phyloP scores from a whole-genome alignment of 495 filamentous ascomycete genomes.

The Lasiosphaeriaceae sp. region DNA sequence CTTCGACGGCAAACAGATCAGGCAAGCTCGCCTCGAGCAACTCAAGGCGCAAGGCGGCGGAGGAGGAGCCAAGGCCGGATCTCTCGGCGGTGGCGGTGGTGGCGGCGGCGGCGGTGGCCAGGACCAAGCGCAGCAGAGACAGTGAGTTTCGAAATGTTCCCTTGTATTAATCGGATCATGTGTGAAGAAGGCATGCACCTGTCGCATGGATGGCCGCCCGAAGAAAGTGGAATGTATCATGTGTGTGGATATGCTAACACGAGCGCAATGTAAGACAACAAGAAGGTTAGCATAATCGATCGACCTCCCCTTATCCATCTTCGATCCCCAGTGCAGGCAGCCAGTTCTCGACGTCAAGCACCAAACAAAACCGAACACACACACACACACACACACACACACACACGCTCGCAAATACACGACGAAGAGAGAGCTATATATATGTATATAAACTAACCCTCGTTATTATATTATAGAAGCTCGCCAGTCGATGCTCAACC shows the following conservation, averaged over 20 bases:
- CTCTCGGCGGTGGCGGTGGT: slow-evolving; percentile 28
- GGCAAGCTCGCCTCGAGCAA: slow-evolving; percentile 85
- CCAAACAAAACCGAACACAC: too few species aligned
- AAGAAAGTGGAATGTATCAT: too few species aligned
- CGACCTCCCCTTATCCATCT: too few species aligned
- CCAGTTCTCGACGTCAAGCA: too few species aligned
- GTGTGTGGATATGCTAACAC: too few species aligned
- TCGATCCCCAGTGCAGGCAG: too few species aligned
- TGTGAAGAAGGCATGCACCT: too few species aligned
- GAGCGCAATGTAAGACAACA: slow-evolving; percentile 52
- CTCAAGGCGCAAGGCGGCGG: slow-evolving; percentile 65
- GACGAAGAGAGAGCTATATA: background rate
- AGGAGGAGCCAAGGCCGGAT: slow-evolving; percentile 37
- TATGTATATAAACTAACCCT: slow-evolving; percentile 1
- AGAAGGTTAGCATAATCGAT: slow-evolving; percentile 54
- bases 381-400: background rate
- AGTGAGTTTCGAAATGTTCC: slow-evolving; percentile 41
- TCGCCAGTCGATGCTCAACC: slow-evolving; percentile 73
- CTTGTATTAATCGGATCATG: background rate
- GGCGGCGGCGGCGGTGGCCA: slow-evolving; percentile 49
- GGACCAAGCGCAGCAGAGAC: slow-evolving; percentile 58
- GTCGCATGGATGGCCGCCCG: too few species aligned
- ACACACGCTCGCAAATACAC: background rate
- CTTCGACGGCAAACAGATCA: slow-evolving; percentile 53
- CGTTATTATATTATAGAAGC: slow-evolving; percentile 42